Conservation (phyloP, 306 rosid species). For the Vachellia pachyceras region DNA sequence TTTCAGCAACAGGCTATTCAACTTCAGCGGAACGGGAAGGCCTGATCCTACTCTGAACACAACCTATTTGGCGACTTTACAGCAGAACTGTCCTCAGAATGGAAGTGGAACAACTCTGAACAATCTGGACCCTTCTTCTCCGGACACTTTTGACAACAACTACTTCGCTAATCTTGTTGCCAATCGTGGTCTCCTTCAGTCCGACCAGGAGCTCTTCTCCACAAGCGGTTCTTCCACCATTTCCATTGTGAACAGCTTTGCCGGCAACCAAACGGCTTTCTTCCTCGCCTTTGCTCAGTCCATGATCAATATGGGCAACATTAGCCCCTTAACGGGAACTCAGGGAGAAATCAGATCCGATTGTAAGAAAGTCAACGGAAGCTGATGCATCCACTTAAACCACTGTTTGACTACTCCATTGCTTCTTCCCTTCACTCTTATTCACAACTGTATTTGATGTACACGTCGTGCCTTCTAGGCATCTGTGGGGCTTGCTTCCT, state of each 20-base stretch:
- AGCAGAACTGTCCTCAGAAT: constrained; percentile 67
- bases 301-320: constrained; percentile 81
- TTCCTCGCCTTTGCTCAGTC: constrained; percentile 69
- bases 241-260: constrained; percentile 58
- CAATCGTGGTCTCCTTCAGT: constrained; percentile 61
- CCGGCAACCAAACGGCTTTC: constrained; percentile 63
- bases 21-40: too few species aligned
- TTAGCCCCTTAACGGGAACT: constrained; percentile 57
- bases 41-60: too few species aligned
- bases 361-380: constrained; percentile 66
- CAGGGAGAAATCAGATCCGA: constrained; percentile 70
- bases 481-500: not conserved
- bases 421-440: not conserved
- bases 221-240: constrained; percentile 48
- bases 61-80: constrained; percentile 51
- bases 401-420: not conserved
- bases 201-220: constrained; percentile 69
- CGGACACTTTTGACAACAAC: constrained; percentile 61
- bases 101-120: constrained; percentile 48
- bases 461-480: not conserved
- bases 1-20: too few species aligned
- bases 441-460: too few species aligned
- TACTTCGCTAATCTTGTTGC: constrained; percentile 58
- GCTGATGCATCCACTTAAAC: constrained; percentile 26
- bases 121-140: constrained; percentile 61